A percentile compares a stretch with the other conserved stretches of the same genome.
Conservation (phyloP, 139 green algal species). For the Penium margaritaceum region DNA sequence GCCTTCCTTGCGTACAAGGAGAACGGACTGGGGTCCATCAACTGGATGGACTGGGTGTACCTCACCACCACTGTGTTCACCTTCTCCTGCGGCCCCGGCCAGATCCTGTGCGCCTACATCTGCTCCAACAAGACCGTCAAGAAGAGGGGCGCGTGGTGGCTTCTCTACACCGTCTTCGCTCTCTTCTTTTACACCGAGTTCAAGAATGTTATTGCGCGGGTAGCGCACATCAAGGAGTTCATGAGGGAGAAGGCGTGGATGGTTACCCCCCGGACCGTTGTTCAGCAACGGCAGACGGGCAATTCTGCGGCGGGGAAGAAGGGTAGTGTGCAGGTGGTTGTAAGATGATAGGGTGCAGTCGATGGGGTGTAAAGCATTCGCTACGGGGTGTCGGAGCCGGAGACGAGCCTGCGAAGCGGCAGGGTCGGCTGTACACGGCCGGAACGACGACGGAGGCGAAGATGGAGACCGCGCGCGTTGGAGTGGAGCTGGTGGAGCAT, state of each 20-base stretch:
- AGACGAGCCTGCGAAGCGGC: too few relatives aligned
- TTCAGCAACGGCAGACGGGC: background rate
- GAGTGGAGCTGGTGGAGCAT: too few relatives aligned
- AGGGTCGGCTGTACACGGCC: too few relatives aligned
- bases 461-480: too few relatives aligned
- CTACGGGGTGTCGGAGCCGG: too few relatives aligned
- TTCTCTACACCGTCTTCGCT: slow-evolving; percentile 23
- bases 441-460: too few relatives aligned
- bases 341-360: too few relatives aligned
- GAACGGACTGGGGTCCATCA: slow-evolving; percentile 23
- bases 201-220: slow-evolving; percentile 37
- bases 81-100: slow-evolving; percentile 32
- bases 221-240: slow-evolving; percentile 40
- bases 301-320: background rate
- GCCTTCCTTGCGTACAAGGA: slow-evolving; percentile 39
- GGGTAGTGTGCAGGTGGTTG: background rate
- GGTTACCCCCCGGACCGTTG: slow-evolving; percentile 19
- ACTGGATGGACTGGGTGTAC: slow-evolving; percentile 36
- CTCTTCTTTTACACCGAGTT: slow-evolving; percentile 39
- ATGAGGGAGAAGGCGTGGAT: slow-evolving; percentile 42
- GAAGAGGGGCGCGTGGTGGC: slow-evolving; percentile 26
- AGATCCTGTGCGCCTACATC: slow-evolving; percentile 26
- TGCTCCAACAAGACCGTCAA: slow-evolving; percentile 17
- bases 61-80: slow-evolving; percentile 34
- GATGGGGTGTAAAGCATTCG: too few relatives aligned